Conservation (phyloP, 192 early-diverging fungal species). For the Dissophora globulifera region DNA sequence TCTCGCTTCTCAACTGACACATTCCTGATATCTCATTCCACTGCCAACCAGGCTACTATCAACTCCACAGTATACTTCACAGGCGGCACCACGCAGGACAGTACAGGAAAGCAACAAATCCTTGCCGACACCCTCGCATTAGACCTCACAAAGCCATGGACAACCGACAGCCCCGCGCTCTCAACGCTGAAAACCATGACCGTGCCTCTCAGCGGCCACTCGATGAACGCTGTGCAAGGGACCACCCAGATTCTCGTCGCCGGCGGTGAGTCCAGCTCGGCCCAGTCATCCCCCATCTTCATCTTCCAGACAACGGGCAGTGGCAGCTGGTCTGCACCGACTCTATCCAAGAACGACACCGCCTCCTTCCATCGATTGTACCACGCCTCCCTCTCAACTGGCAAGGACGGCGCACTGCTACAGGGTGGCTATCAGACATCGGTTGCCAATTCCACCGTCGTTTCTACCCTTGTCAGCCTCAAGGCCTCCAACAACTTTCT, state of each 20-base stretch:
- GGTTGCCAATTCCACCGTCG: slow-evolving; percentile 26
- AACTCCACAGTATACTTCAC: slow-evolving; percentile 32
- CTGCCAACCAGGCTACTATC: slow-evolving; percentile 7
- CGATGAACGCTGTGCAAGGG: slow-evolving; percentile 20
- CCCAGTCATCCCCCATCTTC: slow-evolving; percentile 3
- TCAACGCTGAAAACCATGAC: not conserved
- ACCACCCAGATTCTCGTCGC: slow-evolving; percentile 22
- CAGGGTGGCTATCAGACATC: slow-evolving; percentile 35
- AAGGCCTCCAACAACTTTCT: slow-evolving; percentile 26
- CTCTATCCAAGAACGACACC: slow-evolving; percentile 26
- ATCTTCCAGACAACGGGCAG: slow-evolving; percentile 2
- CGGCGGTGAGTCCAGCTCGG: slow-evolving; percentile 32
- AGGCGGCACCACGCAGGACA: slow-evolving; percentile 27
- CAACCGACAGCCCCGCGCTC: slow-evolving; percentile 25
- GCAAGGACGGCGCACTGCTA: slow-evolving; percentile 39
- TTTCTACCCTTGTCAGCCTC: slow-evolving; percentile 20
- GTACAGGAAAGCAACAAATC: slow-evolving; percentile 21
- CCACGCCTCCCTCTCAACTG: slow-evolving; percentile 33
- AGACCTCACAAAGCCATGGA: slow-evolving; percentile 34
- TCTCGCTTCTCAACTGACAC: not conserved
- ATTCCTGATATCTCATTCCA: not conserved
- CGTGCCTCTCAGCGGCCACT: slow-evolving; percentile 24
- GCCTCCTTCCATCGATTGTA: slow-evolving; percentile 34
- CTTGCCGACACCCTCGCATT: slow-evolving; percentile 27
- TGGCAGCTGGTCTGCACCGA: slow-evolving; percentile 37